These are phyloP conservation scores for Claviceps sp. DNA, from an alignment of 2,329 filamentous ascomycete genomes.

Conservation along the genomic window DNA sequence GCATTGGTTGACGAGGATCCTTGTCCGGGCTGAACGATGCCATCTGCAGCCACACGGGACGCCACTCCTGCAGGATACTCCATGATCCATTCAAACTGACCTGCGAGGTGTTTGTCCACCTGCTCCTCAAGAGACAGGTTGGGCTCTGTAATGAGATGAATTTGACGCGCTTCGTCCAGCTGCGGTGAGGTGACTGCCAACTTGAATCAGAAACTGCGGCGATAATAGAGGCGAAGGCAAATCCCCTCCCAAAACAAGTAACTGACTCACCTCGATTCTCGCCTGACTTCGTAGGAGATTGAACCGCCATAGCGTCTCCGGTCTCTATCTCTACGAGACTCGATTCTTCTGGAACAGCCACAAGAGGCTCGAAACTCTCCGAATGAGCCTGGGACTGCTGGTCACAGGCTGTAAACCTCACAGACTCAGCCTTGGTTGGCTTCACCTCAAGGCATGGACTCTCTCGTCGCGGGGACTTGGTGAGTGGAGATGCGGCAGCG, in stretches of 20 bases:
- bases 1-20: neutral
- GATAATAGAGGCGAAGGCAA: neutral
- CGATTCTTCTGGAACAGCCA: constrained; percentile 19
- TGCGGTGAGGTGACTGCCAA: neutral
- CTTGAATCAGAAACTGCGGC: neutral
- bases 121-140: constrained; percentile 12
- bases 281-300: neutral
- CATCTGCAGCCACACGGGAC: constrained; percentile 11
- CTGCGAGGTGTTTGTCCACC: constrained; percentile 29
- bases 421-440: constrained; percentile 5
- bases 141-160: neutral
- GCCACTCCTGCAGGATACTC: constrained; percentile 21
- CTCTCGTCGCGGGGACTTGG: neutral
- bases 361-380: constrained; percentile 22
- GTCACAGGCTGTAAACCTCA: constrained; percentile 11
- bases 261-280: neutral
- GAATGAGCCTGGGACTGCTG: constrained; percentile 18
- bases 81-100: constrained; percentile 38
- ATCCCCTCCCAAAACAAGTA: neutral
- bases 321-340: constrained; percentile 1
- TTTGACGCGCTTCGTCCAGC: neutral
- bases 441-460: constrained; percentile 5
- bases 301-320: neutral
- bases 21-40: constrained; percentile 4
- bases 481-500: neutral